phyloP scores from a whole-genome alignment of 805 yeast species.

The Alloascoidea africana region DNA sequence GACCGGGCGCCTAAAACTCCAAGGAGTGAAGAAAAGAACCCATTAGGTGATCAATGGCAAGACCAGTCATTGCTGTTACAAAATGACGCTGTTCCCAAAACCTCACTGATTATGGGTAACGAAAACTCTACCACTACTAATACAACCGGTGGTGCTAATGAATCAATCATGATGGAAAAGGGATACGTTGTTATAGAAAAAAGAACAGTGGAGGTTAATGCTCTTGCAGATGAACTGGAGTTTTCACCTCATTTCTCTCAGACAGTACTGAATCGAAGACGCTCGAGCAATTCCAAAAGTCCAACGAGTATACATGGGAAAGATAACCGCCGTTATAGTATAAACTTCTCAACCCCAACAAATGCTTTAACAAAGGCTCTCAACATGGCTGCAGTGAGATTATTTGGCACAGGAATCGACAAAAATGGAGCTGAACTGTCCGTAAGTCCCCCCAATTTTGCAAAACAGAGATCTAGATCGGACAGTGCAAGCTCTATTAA shows the following conservation, averaged over 20 bases:
- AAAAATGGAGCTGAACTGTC: not conserved
- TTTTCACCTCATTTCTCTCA: no score
- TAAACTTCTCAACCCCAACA: constrained; percentile 38
- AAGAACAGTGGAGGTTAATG: constrained; percentile 88
- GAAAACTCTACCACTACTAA: not conserved
- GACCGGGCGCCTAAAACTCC: not conserved
- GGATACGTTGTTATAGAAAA: constrained; percentile 94
- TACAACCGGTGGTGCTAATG: not conserved
- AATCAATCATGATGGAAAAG: constrained; percentile 37
- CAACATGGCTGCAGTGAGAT: constrained; percentile 73
- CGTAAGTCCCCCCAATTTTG: not conserved
- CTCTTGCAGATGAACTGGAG: constrained; percentile 86
- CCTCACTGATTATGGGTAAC: not conserved
- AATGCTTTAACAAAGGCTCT: constrained; percentile 82
- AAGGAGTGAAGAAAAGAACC: constrained; percentile 1
- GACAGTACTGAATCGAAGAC: not conserved
- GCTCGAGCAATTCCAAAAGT: not conserved
- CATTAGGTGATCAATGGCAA: not conserved
- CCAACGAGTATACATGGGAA: not conserved
- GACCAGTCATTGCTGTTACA: not conserved
- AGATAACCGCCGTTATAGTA: not conserved
- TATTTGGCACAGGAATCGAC: constrained; percentile 45
- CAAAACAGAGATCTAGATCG: not conserved
- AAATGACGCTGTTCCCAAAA: not conserved
- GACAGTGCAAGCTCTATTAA: constrained; percentile 1